A percentile compares a stretch with the other conserved stretches of the same genome.
These are phyloP conservation scores for Cadophora sp. DNA, from an alignment of 2,329 filamentous ascomycete species.

Conservation along the genomic window DNA sequence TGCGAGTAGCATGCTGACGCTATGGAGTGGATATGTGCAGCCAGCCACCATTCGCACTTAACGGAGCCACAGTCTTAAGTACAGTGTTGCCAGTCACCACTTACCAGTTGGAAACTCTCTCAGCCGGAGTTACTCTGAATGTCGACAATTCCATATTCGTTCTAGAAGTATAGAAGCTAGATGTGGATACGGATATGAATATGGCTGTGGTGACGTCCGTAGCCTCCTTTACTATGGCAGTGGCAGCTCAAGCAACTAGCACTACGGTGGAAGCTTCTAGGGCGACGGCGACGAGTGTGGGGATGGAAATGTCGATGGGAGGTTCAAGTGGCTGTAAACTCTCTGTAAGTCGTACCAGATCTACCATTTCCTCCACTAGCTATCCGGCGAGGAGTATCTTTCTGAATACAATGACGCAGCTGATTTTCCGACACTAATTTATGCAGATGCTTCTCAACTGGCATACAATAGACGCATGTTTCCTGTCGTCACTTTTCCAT, in stretches of 20 bases:
- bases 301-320: constrained; percentile 33
- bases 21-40: background rate
- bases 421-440: background rate
- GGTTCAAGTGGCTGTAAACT: constrained; percentile 30
- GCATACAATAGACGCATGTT: constrained; percentile 37
- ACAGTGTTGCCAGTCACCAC: background rate
- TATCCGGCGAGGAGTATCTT: background rate
- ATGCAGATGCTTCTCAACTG: constrained; percentile 39
- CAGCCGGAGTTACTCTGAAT: background rate
- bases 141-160: constrained; percentile 1
- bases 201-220: constrained; percentile 9
- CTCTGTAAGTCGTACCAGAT: constrained; percentile 27
- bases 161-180: background rate
- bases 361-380: background rate
- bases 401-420: background rate
- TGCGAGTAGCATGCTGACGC: background rate
- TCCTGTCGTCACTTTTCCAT: constrained; percentile 33
- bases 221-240: constrained; percentile 7
- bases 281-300: constrained; percentile 17
- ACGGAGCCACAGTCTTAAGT: background rate
- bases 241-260: constrained; percentile 6
- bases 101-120: background rate
- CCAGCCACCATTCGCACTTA: background rate
- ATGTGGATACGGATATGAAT: constrained; percentile 21
- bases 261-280: constrained; percentile 10